These are phyloP conservation scores for Gnetum montanum DNA, from an alignment of 75 land plant genomes.

Conservation along the genomic window DNA sequence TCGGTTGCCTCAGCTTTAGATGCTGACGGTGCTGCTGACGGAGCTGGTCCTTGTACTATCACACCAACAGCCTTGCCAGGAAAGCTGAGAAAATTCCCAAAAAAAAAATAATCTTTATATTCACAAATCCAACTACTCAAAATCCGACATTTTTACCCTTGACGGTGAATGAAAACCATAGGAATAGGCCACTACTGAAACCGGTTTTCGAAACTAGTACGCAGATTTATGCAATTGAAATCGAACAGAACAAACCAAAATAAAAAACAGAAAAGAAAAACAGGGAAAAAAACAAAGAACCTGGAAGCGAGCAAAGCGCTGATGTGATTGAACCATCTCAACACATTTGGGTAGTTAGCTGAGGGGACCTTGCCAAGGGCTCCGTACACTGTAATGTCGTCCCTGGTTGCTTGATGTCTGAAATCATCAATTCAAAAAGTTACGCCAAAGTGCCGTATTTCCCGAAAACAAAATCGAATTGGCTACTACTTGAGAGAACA, in stretches of 20 bases:
- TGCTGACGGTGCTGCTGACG: not conserved
- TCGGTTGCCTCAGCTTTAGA: not conserved
- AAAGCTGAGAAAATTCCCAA: conserved; percentile 10
- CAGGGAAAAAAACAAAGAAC: conserved; percentile 19
- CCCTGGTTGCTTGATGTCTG: conserved; percentile 82
- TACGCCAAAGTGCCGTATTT: not conserved
- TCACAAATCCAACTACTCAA: not conserved
- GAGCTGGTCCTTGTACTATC: conserved; percentile 9
- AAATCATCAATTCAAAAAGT: not conserved
- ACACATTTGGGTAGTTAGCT: conserved; percentile 45
- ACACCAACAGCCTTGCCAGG: conserved; percentile 9
- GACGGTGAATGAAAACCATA: too few relatives aligned
- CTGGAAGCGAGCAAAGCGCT: conserved; percentile 56
- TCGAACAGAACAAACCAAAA: not conserved
- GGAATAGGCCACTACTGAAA: too few relatives aligned
- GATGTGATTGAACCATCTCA: conserved; percentile 79
- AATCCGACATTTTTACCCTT: too few relatives aligned
- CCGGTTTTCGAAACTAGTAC: too few relatives aligned
- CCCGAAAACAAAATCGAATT: not conserved
- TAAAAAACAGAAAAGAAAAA: not conserved
- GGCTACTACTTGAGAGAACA: not conserved
- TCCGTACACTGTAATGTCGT: conserved; percentile 57
- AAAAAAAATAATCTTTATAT: not conserved
- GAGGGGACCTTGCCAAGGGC: conserved; percentile 40
- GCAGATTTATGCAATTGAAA: too few relatives aligned